phyloP scores from a whole-genome alignment of 192 early-diverging fungal species.

The Coemansia sp. region DNA sequence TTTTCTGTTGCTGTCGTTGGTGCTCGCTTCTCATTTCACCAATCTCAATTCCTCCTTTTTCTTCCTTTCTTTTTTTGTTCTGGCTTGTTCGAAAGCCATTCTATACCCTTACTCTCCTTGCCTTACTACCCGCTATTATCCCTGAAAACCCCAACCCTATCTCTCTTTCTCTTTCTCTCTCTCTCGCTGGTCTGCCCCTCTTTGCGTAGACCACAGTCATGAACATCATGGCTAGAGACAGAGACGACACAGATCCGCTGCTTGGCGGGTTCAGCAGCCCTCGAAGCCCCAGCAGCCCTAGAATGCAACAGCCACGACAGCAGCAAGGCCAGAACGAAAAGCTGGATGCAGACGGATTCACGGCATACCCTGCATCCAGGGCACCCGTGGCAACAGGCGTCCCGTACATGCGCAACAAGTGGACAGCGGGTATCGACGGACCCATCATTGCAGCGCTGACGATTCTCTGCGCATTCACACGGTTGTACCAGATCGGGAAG shows the following conservation, averaged over 20 bases:
- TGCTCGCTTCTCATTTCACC: no score
- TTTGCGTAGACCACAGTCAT: background rate
- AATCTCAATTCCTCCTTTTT: no score
- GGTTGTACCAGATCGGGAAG: constrained; percentile 39
- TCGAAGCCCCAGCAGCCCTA: background rate
- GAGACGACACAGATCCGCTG: constrained; percentile 1
- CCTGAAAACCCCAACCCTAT: no score
- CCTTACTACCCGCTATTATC: no score
- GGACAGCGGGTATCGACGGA: constrained; percentile 35
- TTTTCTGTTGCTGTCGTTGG: no score
- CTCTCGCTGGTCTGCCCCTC: no score
- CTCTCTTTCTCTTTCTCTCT: no score
- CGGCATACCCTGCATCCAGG: constrained; percentile 16
- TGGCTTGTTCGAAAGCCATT: no score
- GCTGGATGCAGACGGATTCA: constrained; percentile 15
- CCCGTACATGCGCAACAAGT: constrained; percentile 53
- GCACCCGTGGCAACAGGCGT: background rate
- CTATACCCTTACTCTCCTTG: no score
- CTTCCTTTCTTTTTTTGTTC: no score
- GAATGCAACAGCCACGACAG: background rate
- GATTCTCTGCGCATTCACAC: constrained; percentile 24
- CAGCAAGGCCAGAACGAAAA: background rate
- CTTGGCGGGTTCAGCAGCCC: background rate
- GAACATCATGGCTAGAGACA: background rate
- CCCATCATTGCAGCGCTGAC: constrained; percentile 45